These are phyloP conservation scores for Symbiodinium pilosum DNA, from an alignment of 73 alveolate genomes.

Conservation along the genomic window DNA sequence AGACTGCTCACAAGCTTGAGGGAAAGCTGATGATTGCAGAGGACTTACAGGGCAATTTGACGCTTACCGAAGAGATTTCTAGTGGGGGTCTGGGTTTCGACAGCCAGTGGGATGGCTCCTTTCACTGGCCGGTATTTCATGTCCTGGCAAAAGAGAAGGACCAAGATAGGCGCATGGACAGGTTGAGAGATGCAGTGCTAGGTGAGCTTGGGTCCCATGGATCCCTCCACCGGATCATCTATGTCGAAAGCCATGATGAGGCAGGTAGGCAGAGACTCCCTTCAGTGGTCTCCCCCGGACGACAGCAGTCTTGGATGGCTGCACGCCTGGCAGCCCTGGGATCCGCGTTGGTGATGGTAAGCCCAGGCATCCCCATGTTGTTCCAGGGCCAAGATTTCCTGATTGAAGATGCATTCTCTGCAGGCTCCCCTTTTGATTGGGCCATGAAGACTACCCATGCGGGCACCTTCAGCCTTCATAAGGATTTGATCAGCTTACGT, in stretches of 20 bases:
- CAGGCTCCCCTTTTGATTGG: constrained; percentile 39
- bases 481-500: constrained; percentile 29
- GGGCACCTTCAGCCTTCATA: constrained; percentile 55
- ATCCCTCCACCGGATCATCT: constrained; percentile 45
- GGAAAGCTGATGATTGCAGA: constrained; percentile 78
- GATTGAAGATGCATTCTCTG: constrained; percentile 16
- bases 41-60: constrained; percentile 36
- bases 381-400: constrained; percentile 85
- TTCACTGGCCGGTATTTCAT: constrained; percentile 38
- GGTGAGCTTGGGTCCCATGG: background rate
- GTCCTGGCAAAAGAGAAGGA: constrained; percentile 22
- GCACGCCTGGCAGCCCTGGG: constrained; percentile 44
- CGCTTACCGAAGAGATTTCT: constrained; percentile 21
- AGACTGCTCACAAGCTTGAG: background rate
- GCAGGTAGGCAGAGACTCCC: constrained; percentile 56
- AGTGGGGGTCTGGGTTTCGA: constrained; percentile 42
- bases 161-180: constrained; percentile 16
- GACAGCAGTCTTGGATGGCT: constrained; percentile 27
- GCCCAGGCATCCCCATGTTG: constrained; percentile 77
- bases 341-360: constrained; percentile 36
- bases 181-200: constrained; percentile 23
- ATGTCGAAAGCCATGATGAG: constrained; percentile 71
- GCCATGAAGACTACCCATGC: background rate
- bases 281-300: constrained; percentile 10
- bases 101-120: constrained; percentile 61